Conservation (phyloP, 2,329 filamentous ascomycete species). For the Aspergillus proliferans region DNA sequence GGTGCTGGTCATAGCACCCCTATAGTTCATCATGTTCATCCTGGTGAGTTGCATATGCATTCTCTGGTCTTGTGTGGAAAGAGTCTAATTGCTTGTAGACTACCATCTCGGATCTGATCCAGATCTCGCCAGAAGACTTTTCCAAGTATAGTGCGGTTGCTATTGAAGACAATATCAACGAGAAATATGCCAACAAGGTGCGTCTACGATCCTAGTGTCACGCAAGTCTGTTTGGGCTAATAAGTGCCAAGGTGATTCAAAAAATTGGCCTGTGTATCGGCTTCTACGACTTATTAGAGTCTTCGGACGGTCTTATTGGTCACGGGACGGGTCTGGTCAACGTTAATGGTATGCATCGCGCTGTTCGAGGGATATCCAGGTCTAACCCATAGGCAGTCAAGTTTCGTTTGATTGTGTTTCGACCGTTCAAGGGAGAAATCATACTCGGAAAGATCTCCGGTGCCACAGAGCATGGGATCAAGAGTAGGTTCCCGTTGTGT, state of each 20-base stretch:
- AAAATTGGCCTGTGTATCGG: conserved; percentile 91
- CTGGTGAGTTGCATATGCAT: conserved; percentile 35
- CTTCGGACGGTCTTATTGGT: conserved; percentile 88
- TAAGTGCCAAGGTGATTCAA: conserved; percentile 65
- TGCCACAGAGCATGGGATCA: conserved; percentile 65
- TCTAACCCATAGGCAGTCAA: conserved; percentile 55
- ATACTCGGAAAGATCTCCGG: conserved; percentile 77
- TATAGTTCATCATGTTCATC: conserved; percentile 41
- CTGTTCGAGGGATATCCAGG: not conserved
- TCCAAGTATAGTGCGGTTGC: conserved; percentile 71
- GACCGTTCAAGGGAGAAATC: conserved; percentile 92
- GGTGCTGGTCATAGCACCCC: not conserved
- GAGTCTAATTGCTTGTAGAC: conserved; percentile 52
- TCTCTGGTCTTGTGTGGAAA: conserved; percentile 6
- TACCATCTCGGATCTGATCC: conserved; percentile 88
- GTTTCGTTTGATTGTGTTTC: conserved; percentile 88
- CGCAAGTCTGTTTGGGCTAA: conserved; percentile 1
- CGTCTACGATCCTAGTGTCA: conserved; percentile 3
- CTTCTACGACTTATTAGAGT: conserved; percentile 82
- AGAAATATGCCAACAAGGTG: conserved; percentile 92
- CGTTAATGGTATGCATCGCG: conserved; percentile 64
- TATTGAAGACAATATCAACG: conserved; percentile 94
- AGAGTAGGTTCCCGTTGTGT: conserved; percentile 45
- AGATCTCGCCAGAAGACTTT: conserved; percentile 86
- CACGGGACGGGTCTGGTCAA: conserved; percentile 89